A percentile compares a stretch with the other conserved stretches of the same genome.
phyloP scores from a whole-genome alignment of 495 filamentous ascomycete species.

The Bombardia bombarda region DNA sequence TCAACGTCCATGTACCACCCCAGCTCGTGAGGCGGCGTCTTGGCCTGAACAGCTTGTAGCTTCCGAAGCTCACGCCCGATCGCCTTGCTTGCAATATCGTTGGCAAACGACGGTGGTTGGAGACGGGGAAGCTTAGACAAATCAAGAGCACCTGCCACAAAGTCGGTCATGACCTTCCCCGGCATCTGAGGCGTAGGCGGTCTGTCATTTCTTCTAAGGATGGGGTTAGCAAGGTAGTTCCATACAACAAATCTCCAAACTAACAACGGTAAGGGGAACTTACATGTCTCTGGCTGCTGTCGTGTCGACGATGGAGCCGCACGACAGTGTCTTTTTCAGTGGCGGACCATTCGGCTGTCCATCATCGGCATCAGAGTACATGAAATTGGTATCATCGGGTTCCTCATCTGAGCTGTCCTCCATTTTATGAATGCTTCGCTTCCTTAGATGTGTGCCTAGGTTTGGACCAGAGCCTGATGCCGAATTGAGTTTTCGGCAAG shows the following conservation, averaged over 20 bases:
- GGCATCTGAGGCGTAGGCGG: neutral
- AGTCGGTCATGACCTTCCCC: slow-evolving; percentile 43
- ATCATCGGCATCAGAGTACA: slow-evolving; percentile 29
- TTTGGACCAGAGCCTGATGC: neutral
- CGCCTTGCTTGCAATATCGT: slow-evolving; percentile 48
- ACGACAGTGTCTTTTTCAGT: neutral
- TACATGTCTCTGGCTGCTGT: neutral
- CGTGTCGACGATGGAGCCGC: neutral
- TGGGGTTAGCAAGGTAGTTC: too few relatives aligned
- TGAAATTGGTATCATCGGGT: slow-evolving; percentile 41
- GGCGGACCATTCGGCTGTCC: slow-evolving; percentile 8
- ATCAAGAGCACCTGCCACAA: slow-evolving; percentile 56
- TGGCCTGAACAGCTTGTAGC: slow-evolving; percentile 53
- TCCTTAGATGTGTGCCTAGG: neutral
- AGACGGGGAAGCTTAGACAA: slow-evolving; percentile 49
- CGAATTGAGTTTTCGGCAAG: slow-evolving; percentile 9
- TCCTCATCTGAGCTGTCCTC: slow-evolving; percentile 43
- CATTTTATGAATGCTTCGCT: slow-evolving; percentile 1
- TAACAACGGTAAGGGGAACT: too few relatives aligned
- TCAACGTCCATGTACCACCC: slow-evolving; percentile 76
- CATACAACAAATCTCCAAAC: too few relatives aligned
- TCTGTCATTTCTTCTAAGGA: too few relatives aligned
- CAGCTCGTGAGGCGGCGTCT: slow-evolving; percentile 56
- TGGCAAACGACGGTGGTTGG: slow-evolving; percentile 61
- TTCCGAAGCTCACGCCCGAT: slow-evolving; percentile 55